Evolutionary conservation across 768 basidiomycete genomes (phyloP).

Genomic region (Suillus placidus): DNA sequence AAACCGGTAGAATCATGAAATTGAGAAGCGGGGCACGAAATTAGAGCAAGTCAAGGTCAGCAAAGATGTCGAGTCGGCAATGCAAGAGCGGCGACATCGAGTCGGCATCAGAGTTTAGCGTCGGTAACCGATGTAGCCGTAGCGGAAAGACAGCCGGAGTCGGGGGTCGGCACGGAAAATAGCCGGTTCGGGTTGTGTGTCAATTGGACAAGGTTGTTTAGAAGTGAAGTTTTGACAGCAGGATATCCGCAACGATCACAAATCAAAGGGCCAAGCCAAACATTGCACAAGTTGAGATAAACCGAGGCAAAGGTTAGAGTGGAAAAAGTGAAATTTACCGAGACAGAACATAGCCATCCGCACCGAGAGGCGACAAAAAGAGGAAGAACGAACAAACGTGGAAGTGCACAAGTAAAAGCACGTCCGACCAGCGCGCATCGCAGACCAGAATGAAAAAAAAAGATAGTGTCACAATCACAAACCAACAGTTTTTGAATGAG

Average conservation of each 20-base stretch:
- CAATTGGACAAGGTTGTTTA: background rate
- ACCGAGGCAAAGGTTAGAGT: background rate
- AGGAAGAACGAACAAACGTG: background rate
- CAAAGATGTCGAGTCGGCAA: background rate
- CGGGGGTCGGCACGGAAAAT: constrained; percentile 1
- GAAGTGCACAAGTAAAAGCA: background rate
- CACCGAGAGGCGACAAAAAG: background rate
- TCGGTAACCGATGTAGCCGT: background rate
- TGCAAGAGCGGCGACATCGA: background rate
- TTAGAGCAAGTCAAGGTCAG: background rate
- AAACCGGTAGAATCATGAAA: background rate
- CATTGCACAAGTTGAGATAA: background rate
- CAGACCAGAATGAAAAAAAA: background rate
- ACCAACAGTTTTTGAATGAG: background rate
- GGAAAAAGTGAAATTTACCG: background rate
- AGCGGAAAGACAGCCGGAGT: constrained; percentile 3
- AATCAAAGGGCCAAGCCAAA: background rate
- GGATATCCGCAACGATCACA: background rate
- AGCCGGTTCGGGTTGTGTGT: background rate
- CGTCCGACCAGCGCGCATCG: background rate
- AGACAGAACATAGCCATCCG: background rate
- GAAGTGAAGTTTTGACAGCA: background rate
- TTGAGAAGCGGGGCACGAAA: background rate
- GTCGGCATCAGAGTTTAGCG: background rate
- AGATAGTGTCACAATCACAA: background rate